These are phyloP conservation scores for Phytophthora cryptogea DNA, from an alignment of 352 stramenopile genomes.

Conservation along the genomic window DNA sequence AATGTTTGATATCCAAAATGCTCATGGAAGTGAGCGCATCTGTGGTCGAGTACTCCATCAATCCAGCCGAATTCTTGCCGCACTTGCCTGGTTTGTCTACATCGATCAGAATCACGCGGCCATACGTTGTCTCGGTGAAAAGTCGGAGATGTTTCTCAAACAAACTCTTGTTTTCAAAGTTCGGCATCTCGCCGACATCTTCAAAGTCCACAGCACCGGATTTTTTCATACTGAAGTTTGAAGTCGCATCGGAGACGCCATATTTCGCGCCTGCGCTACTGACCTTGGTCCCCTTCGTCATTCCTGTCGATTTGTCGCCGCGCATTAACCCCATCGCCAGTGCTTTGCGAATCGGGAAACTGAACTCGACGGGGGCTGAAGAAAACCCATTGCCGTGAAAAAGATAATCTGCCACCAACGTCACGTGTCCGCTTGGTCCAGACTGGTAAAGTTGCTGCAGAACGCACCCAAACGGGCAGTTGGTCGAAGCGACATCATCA, in stretches of 20 bases:
- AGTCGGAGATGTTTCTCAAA: conserved; percentile 48
- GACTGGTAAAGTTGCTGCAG: conserved; percentile 56
- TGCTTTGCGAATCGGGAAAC: conserved; percentile 42
- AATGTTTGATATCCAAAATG: conserved; percentile 60
- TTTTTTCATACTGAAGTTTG: conserved; percentile 10
- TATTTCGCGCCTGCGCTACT: conserved; percentile 16
- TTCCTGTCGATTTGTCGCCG: conserved; percentile 7
- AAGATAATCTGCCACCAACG: conserved; percentile 54
- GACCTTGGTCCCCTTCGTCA: conserved; percentile 16
- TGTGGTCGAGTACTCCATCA: conserved; percentile 40
- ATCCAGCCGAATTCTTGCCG: conserved; percentile 29
- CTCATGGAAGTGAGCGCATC: conserved; percentile 54
- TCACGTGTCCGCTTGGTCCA: conserved; percentile 48
- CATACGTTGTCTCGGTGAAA: conserved; percentile 40
- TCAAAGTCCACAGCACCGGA: not conserved
- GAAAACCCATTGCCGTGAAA: conserved; percentile 49
- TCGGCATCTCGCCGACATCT: conserved; percentile 13
- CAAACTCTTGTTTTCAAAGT: conserved; percentile 40
- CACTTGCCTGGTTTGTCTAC: conserved; percentile 32
- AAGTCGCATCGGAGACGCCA: conserved; percentile 11
- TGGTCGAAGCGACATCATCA: conserved; percentile 26
- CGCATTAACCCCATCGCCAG: conserved; percentile 36
- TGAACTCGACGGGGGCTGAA: conserved; percentile 32
- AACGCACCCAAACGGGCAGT: conserved; percentile 46
- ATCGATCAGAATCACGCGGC: conserved; percentile 47